Evolutionary conservation across 2,329 filamentous ascomycete genomes (phyloP), one percentile per base, ranked within the genome.

Genomic region (Diaporthe destruens): DNA sequence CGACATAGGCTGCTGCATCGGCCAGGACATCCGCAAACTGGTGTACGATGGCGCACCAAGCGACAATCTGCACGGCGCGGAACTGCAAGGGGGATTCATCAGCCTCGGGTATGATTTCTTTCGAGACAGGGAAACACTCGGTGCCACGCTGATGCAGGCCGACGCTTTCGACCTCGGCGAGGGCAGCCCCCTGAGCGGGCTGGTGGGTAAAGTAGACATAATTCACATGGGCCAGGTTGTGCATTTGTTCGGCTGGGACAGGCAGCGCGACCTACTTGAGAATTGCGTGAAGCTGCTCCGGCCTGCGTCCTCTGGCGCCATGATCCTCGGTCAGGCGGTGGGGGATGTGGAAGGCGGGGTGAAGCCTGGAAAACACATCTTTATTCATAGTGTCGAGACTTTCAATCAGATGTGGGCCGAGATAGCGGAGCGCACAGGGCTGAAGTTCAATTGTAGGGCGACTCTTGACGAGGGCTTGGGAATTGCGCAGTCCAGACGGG

Each of bases 1-100:
- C 25, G 84, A 86, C 67, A 79, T 83, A 70, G 84, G 82, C 8
- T 85, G 84, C 77, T 85, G 83, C 75, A 81, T 86, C 68, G 84
- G 83, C 14, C 83, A 86, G 61, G 83, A 84, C 54, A 79, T 86
- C 56, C 83, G 85, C 25, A 83, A 84, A 73, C 78, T 86, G 18
- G 80, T 82, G 11, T 63, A 73, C 57, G 82, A 84, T 67, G 83
- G 83, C 8, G 83, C 78, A 3, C 83, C 83, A 1, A 73, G 79
- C 2, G 74, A 78, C 29, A 82, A 82, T 32, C 77, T 85, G 1
- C 79, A 79, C 71, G 84, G 83, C 25, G 78, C 78, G 18, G 84
- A 86, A 70, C 76, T 85, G 16, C 75, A 78, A 6, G 73, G 69
- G 2, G 78, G 76, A 5, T 82, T 82, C 69, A 75, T 82, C 49